phyloP scores from a whole-genome alignment of 2,329 filamentous ascomycete genomes.

The Claviceps monticola region DNA sequence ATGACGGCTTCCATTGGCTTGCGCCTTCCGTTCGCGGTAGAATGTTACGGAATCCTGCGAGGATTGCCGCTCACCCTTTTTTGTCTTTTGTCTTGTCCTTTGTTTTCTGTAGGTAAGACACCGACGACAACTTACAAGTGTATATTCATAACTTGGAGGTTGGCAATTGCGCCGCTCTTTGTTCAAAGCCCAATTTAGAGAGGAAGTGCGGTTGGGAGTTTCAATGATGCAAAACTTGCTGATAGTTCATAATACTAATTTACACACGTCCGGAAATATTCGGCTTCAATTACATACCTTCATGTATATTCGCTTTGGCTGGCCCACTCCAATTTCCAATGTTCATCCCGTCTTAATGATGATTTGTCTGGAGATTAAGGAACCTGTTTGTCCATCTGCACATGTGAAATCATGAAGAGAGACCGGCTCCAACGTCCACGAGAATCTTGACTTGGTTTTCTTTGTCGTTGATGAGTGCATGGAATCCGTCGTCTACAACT shows the following conservation, averaged over 20 bases:
- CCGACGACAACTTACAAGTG: too few relatives aligned
- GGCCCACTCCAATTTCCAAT: background rate
- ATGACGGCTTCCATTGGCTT: too few relatives aligned
- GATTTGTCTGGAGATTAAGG: background rate
- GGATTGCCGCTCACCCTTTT: too few relatives aligned
- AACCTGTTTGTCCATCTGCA: background rate
- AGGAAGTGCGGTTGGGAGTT: too few relatives aligned
- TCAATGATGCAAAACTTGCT: too few relatives aligned
- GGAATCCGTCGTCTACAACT: conserved; percentile 42
- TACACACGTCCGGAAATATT: background rate
- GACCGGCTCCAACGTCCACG: conserved; percentile 26
- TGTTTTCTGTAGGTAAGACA: too few relatives aligned
- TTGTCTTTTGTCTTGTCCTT: too few relatives aligned
- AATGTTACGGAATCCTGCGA: too few relatives aligned
- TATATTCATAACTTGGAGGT: too few relatives aligned
- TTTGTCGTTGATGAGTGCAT: conserved; percentile 42
- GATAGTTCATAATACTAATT: background rate
- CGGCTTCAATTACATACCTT: background rate
- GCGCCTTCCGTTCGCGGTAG: too few relatives aligned
- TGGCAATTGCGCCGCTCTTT: too few relatives aligned
- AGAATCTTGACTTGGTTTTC: conserved; percentile 51
- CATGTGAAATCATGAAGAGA: background rate
- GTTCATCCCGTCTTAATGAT: background rate
- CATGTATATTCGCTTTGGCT: background rate
- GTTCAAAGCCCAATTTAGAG: too few relatives aligned